These are phyloP conservation scores for Multifurca ochricompacta DNA, from an alignment of 768 basidiomycete species.

Conservation along the genomic window DNA sequence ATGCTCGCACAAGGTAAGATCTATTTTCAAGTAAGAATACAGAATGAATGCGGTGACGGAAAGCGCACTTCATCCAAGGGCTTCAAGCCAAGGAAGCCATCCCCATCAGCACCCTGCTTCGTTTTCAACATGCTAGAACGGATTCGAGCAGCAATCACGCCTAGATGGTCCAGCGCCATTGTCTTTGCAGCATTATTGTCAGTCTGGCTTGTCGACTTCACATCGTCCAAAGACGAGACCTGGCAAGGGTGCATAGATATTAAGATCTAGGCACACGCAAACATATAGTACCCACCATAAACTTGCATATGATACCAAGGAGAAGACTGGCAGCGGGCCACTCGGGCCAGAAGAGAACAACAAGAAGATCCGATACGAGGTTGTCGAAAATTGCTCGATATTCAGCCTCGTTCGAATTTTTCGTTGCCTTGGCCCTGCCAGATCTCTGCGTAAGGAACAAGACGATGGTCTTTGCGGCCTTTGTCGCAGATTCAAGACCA, in stretches of 20 bases:
- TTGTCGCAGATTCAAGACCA: slow-evolving; percentile 74
- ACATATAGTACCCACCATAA: slow-evolving; percentile 53
- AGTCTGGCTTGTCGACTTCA: slow-evolving; percentile 51
- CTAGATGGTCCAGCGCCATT: slow-evolving; percentile 89
- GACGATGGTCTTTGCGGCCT: slow-evolving; percentile 74
- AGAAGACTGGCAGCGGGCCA: slow-evolving; percentile 91
- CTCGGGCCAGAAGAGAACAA: slow-evolving; percentile 90
- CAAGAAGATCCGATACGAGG: slow-evolving; percentile 78
- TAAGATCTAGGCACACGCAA: neutral
- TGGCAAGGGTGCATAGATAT: slow-evolving; percentile 26
- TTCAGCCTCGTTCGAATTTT: slow-evolving; percentile 90
- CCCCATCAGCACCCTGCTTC: slow-evolving; percentile 25
- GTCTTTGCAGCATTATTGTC: slow-evolving; percentile 85
- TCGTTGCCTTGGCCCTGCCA: slow-evolving; percentile 80
- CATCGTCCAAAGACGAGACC: slow-evolving; percentile 79
- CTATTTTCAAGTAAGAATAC: slow-evolving; percentile 28
- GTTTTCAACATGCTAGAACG: slow-evolving; percentile 46
- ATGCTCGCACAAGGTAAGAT: slow-evolving; percentile 44
- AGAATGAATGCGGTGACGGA: neutral
- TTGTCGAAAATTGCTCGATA: slow-evolving; percentile 91
- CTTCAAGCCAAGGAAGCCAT: slow-evolving; percentile 36
- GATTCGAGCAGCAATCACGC: slow-evolving; percentile 82
- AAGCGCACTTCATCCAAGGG: slow-evolving; percentile 64
- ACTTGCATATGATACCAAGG: slow-evolving; percentile 70
- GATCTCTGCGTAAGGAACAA: slow-evolving; percentile 42